Percentiles rank a stretch among this genome's conserved stretches.
These are phyloP conservation scores for Dryadomyces quercivorus DNA, from an alignment of 2,329 filamentous ascomycete genomes.

Conservation along the genomic window DNA sequence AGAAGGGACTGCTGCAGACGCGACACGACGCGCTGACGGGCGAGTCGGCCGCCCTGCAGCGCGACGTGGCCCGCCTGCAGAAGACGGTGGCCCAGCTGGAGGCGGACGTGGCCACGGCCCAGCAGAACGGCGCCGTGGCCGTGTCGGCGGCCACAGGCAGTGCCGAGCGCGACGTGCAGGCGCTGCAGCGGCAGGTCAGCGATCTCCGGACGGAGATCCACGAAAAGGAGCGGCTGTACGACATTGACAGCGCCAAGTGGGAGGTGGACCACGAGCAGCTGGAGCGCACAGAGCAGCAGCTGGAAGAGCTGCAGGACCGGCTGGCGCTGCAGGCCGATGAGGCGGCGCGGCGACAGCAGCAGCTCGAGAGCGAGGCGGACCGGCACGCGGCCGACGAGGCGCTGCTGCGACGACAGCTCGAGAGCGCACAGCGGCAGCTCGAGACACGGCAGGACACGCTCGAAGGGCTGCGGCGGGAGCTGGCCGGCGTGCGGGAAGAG, in stretches of 20 bases:
- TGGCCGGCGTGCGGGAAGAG: constrained; percentile 55
- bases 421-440: constrained; percentile 60
- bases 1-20: constrained; percentile 57
- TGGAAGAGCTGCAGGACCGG: constrained; percentile 55
- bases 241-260: constrained; percentile 62
- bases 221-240: constrained; percentile 58
- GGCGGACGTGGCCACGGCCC: constrained; percentile 29
- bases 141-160: constrained; percentile 26
- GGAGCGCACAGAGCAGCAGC: constrained; percentile 55
- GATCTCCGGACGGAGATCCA: constrained; percentile 51
- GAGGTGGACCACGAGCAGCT: constrained; percentile 53
- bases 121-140: constrained; percentile 9
- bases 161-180: constrained; percentile 47
- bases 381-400: constrained; percentile 62
- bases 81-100: constrained; percentile 35
- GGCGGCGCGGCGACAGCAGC: constrained; percentile 54
- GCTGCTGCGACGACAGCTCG: constrained; percentile 58
- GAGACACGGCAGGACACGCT: constrained; percentile 52
- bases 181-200: constrained; percentile 28
- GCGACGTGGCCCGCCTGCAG: constrained; percentile 42
- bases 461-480: constrained; percentile 52
- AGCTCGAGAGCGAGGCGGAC: constrained; percentile 57
- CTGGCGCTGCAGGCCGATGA: constrained; percentile 57
- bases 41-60: constrained; percentile 56
- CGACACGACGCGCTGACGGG: constrained; percentile 55